phyloP scores from a whole-genome alignment of 345 rosid species.

The Melastoma malabathricum region DNA sequence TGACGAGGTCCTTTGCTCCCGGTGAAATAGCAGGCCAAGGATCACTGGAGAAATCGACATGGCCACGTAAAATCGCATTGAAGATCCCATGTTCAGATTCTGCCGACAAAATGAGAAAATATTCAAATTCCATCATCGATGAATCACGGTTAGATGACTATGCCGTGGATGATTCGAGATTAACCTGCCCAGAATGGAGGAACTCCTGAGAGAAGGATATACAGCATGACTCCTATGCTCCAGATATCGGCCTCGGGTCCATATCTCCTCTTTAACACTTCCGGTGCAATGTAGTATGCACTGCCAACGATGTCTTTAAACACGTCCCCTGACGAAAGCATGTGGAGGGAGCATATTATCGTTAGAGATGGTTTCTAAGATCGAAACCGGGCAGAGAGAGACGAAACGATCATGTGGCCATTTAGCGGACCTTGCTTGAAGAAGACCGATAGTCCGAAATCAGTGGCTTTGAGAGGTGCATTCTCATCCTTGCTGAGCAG shows the following conservation, averaged over 20 bases:
- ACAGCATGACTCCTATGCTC: conserved; percentile 92
- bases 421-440: conserved; percentile 58
- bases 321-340: conserved; percentile 43
- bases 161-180: neutral
- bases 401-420: neutral
- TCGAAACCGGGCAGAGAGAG: too few relatives aligned
- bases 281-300: conserved; percentile 94
- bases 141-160: neutral
- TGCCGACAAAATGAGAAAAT: conserved; percentile 8
- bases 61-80: conserved; percentile 75
- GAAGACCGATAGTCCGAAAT: conserved; percentile 80
- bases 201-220: conserved; percentile 81
- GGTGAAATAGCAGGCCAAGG: conserved; percentile 93
- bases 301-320: conserved; percentile 90
- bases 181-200: conserved; percentile 97
- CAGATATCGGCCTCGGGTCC: conserved; percentile 95
- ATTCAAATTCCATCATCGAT: neutral
- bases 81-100: conserved; percentile 93
- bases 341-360: neutral
- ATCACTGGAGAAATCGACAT: conserved; percentile 68
- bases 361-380: neutral
- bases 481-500: conserved; percentile 63
- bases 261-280: conserved; percentile 75
- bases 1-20: conserved; percentile 81
- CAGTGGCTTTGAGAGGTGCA: conserved; percentile 86